Conservation (phyloP, 768 basidiomycete species). For the Trametes sanguinea region DNA sequence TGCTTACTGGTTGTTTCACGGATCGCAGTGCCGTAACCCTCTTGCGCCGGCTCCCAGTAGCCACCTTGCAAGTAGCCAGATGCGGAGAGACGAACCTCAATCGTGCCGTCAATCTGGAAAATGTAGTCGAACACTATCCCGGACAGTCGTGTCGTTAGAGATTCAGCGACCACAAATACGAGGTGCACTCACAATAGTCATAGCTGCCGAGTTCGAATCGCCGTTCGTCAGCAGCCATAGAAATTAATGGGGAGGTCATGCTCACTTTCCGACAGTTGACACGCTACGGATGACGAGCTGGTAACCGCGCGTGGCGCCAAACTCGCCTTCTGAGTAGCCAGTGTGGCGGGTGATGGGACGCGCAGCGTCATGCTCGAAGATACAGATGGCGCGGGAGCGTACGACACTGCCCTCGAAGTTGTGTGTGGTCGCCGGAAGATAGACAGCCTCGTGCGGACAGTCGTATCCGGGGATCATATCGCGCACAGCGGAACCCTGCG, state of each 20-base stretch:
- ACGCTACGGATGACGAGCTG: constrained; percentile 57
- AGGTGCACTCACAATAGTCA: constrained; percentile 49
- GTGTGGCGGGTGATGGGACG: constrained; percentile 60
- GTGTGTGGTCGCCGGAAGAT: constrained; percentile 59
- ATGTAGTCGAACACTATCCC: constrained; percentile 57
- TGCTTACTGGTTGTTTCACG: constrained; percentile 55
- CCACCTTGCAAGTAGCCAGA: constrained; percentile 71
- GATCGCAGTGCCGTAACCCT: constrained; percentile 55
- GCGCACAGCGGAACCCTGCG: constrained; percentile 48
- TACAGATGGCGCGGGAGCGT: constrained; percentile 58
- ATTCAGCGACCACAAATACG: background rate
- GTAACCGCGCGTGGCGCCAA: constrained; percentile 63
- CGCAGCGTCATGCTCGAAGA: constrained; percentile 64
- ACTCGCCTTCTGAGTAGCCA: constrained; percentile 54
- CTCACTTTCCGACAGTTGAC: constrained; percentile 65
- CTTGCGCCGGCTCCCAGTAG: constrained; percentile 53
- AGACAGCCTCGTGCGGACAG: constrained; percentile 62
- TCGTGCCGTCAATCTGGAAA: constrained; percentile 65
- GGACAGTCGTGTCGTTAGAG: background rate
- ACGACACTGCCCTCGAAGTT: constrained; percentile 45
- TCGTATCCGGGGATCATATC: constrained; percentile 69
- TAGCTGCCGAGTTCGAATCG: constrained; percentile 39
- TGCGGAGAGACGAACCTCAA: constrained; percentile 68
- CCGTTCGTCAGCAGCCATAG: background rate
- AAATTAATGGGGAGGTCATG: constrained; percentile 8